A percentile compares a stretch with the other conserved stretches of the same genome.
phyloP scores from a whole-genome alignment of 331 rosid genomes.

The Quercus phellos region DNA sequence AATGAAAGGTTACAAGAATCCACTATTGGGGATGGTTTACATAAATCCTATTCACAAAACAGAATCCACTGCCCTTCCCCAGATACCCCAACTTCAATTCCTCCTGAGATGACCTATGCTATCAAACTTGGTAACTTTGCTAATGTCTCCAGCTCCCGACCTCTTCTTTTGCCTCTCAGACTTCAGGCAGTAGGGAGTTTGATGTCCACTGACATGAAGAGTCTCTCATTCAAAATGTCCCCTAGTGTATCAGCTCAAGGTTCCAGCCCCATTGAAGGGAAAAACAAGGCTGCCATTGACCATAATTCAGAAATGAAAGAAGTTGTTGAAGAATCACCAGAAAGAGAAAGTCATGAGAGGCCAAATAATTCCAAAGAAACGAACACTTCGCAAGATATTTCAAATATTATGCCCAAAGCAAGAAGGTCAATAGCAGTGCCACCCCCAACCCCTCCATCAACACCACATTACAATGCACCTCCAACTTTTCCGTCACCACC shows the following conservation, averaged over 20 bases:
- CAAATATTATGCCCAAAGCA: background rate
- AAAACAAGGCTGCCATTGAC: background rate
- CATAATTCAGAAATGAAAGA: background rate
- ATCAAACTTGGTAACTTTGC: background rate
- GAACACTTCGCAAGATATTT: background rate
- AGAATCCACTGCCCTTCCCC: slow-evolving; percentile 15
- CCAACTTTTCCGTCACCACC: background rate
- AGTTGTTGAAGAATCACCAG: background rate
- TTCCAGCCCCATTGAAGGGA: background rate
- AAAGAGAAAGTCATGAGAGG: background rate
- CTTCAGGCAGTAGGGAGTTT: slow-evolving; percentile 15
- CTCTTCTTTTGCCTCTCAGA: slow-evolving; percentile 20
- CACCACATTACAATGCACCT: background rate
- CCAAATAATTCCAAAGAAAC: background rate
- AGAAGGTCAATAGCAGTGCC: background rate
- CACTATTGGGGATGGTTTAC: slow-evolving; percentile 8
- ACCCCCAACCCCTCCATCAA: slow-evolving; percentile 1
- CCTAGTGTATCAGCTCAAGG: background rate
- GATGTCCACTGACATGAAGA: slow-evolving; percentile 14
- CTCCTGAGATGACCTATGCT: background rate
- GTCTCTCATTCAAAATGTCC: slow-evolving; percentile 1
- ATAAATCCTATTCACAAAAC: slow-evolving; percentile 9
- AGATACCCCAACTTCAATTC: slow-evolving; percentile 9
- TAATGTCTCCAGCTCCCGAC: slow-evolving; percentile 1
- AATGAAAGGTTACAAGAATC: background rate